These are phyloP conservation scores for Arthroderma sp. DNA, from an alignment of 2,329 filamentous ascomycete genomes.

Conservation along the genomic window DNA sequence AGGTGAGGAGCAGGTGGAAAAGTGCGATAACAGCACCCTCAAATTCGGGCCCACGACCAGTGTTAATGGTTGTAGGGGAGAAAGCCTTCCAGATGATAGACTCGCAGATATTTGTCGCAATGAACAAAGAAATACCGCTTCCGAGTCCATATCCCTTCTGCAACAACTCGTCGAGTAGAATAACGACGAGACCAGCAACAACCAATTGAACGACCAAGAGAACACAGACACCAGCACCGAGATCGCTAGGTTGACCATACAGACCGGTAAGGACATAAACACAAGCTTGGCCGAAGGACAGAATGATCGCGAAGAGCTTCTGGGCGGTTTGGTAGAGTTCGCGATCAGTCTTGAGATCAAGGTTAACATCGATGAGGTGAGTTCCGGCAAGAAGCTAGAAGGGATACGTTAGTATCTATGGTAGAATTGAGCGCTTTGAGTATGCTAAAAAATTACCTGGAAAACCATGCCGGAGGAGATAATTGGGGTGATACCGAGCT, in stretches of 20 bases:
- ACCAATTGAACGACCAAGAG: conserved; percentile 96
- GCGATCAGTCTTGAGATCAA: conserved; percentile 98
- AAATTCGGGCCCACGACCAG: conserved; percentile 89
- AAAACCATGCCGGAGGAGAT: conserved; percentile 99
- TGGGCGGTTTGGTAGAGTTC: conserved; percentile 99
- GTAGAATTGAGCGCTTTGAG: not conserved
- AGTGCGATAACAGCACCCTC: conserved; percentile 13
- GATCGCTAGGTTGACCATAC: conserved; percentile 90
- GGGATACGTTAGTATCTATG: not conserved
- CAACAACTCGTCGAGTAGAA: conserved; percentile 94
- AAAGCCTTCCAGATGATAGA: conserved; percentile 99
- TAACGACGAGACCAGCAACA: conserved; percentile 94
- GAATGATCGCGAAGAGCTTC: conserved; percentile 95
- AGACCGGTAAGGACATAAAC: conserved; percentile 98
- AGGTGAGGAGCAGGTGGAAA: conserved; percentile 43
- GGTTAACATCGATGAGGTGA: conserved; percentile 99
- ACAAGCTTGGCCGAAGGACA: conserved; percentile 93
- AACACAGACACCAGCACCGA: conserved; percentile 95
- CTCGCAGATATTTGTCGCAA: conserved; percentile 99
- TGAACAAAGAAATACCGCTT: conserved; percentile 98
- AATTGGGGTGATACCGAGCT: conserved; percentile 93
- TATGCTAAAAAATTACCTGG: conserved; percentile 44
- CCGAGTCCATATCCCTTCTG: conserved; percentile 99
- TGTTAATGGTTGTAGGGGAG: conserved; percentile 98
- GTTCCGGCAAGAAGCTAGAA: conserved; percentile 79